Percentiles rank a stretch among this genome's conserved stretches.
Conservation (phyloP, 1,284 basidiomycete genomes). For the Jaminaea rosea region DNA sequence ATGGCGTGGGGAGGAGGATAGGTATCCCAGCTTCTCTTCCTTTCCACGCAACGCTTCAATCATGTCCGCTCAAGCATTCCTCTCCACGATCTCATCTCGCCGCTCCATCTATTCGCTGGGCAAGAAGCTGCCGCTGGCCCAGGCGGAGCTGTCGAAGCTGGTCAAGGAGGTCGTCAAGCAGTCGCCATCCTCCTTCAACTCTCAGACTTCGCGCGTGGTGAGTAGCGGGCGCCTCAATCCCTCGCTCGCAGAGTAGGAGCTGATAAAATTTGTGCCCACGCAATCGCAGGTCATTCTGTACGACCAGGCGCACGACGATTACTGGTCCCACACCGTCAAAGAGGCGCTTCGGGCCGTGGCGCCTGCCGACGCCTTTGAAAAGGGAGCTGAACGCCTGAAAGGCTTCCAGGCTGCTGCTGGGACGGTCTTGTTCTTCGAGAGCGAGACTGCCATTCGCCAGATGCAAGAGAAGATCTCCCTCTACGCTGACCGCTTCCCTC, state of each 20-base stretch:
- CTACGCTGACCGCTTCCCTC: conserved; percentile 48
- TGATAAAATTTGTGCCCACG: no score
- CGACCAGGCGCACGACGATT: conserved; percentile 48
- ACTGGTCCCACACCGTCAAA: conserved; percentile 48
- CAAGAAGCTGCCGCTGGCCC: conserved; percentile 46
- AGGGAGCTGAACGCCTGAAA: conserved; percentile 32
- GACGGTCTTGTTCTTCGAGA: conserved; percentile 51
- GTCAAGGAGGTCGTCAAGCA: conserved; percentile 50
- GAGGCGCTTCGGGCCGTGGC: conserved; percentile 29
- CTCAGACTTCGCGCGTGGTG: conserved; percentile 50
- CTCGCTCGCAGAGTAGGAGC: no score
- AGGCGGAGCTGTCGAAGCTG: conserved; percentile 47
- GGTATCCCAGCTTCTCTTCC: no score
- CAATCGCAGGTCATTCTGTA: conserved; percentile 39
- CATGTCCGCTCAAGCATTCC: conserved; percentile 14
- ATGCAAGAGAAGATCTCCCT: conserved; percentile 47
- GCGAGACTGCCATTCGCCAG: conserved; percentile 19
- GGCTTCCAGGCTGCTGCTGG: conserved; percentile 49
- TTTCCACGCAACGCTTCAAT: no score
- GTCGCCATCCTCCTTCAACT: conserved; percentile 50
- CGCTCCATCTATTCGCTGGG: conserved; percentile 50
- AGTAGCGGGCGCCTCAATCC: no score
- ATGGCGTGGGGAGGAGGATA: no score
- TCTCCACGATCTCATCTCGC: conserved; percentile 37
- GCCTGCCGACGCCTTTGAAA: conserved; percentile 4